A percentile compares a stretch with the other conserved stretches of the same genome.
Conservation (phyloP, 1,284 basidiomycete genomes). For the Ceratobasidium sp. region DNA sequence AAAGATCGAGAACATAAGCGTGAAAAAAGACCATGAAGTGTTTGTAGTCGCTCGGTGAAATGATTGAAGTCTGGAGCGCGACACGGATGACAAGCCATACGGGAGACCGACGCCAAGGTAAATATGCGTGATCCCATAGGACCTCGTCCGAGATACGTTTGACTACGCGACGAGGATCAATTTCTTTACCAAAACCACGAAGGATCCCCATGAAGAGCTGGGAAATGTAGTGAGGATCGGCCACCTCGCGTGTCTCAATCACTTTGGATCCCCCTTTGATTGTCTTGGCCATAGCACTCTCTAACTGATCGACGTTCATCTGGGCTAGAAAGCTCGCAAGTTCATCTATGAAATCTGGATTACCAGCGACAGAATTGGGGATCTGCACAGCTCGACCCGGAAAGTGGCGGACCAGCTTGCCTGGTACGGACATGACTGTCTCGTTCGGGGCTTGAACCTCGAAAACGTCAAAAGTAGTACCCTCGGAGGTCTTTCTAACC, state of each 20-base stretch:
- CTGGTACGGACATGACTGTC: slow-evolving; percentile 51
- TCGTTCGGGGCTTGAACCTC: slow-evolving; percentile 52
- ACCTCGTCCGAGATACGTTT: slow-evolving; percentile 59
- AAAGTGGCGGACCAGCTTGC: slow-evolving; percentile 53
- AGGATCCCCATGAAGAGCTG: slow-evolving; percentile 55
- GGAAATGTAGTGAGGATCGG: slow-evolving; percentile 55
- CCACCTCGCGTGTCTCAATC: slow-evolving; percentile 48
- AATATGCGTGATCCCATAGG: slow-evolving; percentile 43
- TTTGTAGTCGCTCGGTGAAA: slow-evolving; percentile 54
- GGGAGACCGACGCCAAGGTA: slow-evolving; percentile 47
- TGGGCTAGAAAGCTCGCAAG: slow-evolving; percentile 50
- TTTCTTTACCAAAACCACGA: slow-evolving; percentile 48
- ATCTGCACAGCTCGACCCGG: slow-evolving; percentile 47
- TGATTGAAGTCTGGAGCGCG: slow-evolving; percentile 55
- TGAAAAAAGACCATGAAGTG: slow-evolving; percentile 56
- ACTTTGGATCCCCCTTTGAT: slow-evolving; percentile 44
- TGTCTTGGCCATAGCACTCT: slow-evolving; percentile 42
- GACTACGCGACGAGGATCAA: slow-evolving; percentile 47
- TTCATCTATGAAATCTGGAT: slow-evolving; percentile 48
- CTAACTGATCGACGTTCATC: slow-evolving; percentile 47
- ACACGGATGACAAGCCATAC: slow-evolving; percentile 58
- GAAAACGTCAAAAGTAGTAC: slow-evolving; percentile 54
- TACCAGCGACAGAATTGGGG: slow-evolving; percentile 41
- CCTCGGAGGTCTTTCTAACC: slow-evolving; percentile 47
- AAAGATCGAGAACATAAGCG: slow-evolving; percentile 47